Base-by-base conservation (phyloP, 352 stramenopile species). In the Peronospora farinosa region DNA sequence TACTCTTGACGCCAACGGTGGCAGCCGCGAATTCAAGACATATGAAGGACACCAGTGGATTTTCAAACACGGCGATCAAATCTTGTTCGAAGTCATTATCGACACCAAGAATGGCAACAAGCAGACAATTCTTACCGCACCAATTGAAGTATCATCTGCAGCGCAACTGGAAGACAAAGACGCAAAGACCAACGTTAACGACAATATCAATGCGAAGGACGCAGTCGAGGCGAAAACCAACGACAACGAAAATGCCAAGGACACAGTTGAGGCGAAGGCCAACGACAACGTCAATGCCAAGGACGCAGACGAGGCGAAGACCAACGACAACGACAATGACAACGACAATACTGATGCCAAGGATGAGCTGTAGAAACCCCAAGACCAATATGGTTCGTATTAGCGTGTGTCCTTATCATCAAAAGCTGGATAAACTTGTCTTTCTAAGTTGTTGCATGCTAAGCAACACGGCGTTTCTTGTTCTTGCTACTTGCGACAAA, bases 31-130 rank as follows among this genome's bases (percentile, higher is more conserved):
- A 13, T 92, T 79, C 65, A 78, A 68, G 40, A 86, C 81, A 13
- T 90, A 69, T 59, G 72, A 64, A 16, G 65, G 61, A 35, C 78
- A 89, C 63, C 65, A 78, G 63, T 92, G 81, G 81, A 69, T 67
- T 25, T 13, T 90, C 40, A 87, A 86, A 60, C 42, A 74, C 42
- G 65, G 55, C 25, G 61, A 81, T 45, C 36, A 57, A 23, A 59
- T 85, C 32, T 15, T 92, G 50, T 51, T 87, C 33, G 65, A 76
- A 52, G 78, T 81, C 45, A 42, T 51, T n/a, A 69, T 79, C 13
- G 53, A 69, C 47, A 60, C 59, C 0, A 62, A 69, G n/a, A 53
- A 85, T 21, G 76, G 76, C 36, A 60, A 71, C 12, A 47, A 54
- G 13, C 81, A 88, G 60, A 67, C 57, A 3, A 64, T 88, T 15